Evolutionary conservation across 305 asterid species (phyloP).

Genomic region (Plantago coronopus): DNA sequence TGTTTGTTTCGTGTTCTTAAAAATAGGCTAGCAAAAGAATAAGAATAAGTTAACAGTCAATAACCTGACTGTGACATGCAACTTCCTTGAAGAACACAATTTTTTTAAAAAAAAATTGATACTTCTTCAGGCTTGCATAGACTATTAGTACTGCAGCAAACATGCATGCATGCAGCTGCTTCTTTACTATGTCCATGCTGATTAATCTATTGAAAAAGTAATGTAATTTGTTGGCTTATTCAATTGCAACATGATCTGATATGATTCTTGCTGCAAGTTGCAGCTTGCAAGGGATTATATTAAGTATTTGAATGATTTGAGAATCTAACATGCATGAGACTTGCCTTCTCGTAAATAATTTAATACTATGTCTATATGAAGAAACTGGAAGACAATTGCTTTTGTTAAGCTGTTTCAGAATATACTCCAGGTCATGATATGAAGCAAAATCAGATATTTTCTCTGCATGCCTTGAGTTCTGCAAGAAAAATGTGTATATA

Average conservation of each 20-base stretch:
- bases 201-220: neutral
- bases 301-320: neutral
- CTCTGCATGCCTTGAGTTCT: neutral
- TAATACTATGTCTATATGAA: neutral
- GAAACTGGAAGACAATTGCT: neutral
- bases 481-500: neutral
- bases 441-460: slow-evolving; percentile 5
- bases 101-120: neutral
- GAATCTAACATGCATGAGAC: neutral
- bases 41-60: no score
- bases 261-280: no score
- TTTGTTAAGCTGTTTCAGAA: slow-evolving; percentile 6
- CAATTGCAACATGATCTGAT: neutral
- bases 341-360: neutral
- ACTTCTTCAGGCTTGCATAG: neutral
- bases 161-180: neutral
- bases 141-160: neutral
- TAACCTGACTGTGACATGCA: no score
- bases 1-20: neutral
- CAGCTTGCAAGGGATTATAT: neutral
- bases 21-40: no score
- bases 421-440: neutral
- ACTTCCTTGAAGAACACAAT: neutral
- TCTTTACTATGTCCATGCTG: neutral
- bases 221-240: neutral